Evolutionary conservation across 208 protist species (phyloP).

Genomic region (Naegleria fowleri): DNA sequence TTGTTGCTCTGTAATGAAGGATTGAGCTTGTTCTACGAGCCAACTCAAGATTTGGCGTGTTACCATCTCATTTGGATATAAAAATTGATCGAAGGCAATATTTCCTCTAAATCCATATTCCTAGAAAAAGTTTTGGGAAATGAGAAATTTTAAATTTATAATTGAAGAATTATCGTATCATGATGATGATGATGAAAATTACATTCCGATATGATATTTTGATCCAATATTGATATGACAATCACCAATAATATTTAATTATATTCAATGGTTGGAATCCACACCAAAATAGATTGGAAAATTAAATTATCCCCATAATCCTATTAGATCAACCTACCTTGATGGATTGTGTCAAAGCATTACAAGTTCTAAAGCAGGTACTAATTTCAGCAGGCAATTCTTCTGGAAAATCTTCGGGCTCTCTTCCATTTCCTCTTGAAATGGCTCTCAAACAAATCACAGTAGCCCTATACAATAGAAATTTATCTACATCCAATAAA

Average conservation of each 20-base stretch:
- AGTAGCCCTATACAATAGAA: slow-evolving; percentile 7
- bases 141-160: too few species aligned
- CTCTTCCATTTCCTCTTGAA: background rate
- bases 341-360: background rate
- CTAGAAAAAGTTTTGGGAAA: too few species aligned
- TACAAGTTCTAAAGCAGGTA: background rate
- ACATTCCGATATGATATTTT: background rate
- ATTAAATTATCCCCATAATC: background rate
- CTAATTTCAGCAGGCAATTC: background rate
- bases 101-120: background rate
- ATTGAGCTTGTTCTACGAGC: background rate
- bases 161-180: too few species aligned
- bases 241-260: too few species aligned
- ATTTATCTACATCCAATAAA: background rate
- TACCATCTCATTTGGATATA: background rate
- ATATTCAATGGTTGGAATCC: too few species aligned
- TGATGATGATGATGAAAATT: too few species aligned
- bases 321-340: background rate
- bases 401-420: background rate
- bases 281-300: too few species aligned
- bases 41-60: background rate
- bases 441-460: background rate
- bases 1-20: background rate
- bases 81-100: slow-evolving; percentile 10
- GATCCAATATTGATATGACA: too few species aligned